A percentile compares a stretch with the other conserved stretches of the same genome.
phyloP scores from a whole-genome alignment of 179 eudicot genomes.

The Silene vulgaris region DNA sequence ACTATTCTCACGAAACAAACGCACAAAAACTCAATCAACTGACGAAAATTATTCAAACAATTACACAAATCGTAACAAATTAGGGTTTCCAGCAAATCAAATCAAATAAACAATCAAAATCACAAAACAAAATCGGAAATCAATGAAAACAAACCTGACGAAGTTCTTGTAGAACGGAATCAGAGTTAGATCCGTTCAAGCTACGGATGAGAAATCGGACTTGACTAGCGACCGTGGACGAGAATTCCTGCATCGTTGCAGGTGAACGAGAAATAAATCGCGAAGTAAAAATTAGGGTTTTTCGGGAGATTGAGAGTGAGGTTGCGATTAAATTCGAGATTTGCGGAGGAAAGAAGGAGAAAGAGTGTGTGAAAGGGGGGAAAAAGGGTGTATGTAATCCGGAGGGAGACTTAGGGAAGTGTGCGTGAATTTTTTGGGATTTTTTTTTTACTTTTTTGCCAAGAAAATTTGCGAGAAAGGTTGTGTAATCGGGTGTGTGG shows the following conservation, averaged over 20 bases:
- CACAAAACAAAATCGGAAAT: not conserved
- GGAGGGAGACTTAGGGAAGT: not conserved
- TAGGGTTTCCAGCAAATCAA: constrained; percentile 1
- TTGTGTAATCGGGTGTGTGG: too few relatives aligned
- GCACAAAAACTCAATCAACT: not conserved
- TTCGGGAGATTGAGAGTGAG: not conserved
- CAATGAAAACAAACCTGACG: constrained; percentile 36
- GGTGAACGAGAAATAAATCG: not conserved
- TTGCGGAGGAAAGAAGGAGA: constrained; percentile 14
- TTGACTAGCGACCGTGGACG: constrained; percentile 47
- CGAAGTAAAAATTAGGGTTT: constrained; percentile 24
- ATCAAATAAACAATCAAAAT: not conserved
- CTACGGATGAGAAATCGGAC: constrained; percentile 57
- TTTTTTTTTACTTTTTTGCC: too few relatives aligned
- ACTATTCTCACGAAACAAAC: not conserved
- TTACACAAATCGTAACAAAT: not conserved
- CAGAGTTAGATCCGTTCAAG: constrained; percentile 68
- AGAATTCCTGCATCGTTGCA: constrained; percentile 50
- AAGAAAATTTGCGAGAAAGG: too few relatives aligned
- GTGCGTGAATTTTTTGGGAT: not conserved
- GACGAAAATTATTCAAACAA: not conserved
- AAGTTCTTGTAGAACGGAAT: constrained; percentile 59
- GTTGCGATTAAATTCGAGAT: constrained; percentile 9
- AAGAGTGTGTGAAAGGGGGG: not conserved
- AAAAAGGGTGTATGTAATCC: not conserved